Conservation (phyloP, 2,329 filamentous ascomycete genomes). For the Paecilomyces variotii region DNA sequence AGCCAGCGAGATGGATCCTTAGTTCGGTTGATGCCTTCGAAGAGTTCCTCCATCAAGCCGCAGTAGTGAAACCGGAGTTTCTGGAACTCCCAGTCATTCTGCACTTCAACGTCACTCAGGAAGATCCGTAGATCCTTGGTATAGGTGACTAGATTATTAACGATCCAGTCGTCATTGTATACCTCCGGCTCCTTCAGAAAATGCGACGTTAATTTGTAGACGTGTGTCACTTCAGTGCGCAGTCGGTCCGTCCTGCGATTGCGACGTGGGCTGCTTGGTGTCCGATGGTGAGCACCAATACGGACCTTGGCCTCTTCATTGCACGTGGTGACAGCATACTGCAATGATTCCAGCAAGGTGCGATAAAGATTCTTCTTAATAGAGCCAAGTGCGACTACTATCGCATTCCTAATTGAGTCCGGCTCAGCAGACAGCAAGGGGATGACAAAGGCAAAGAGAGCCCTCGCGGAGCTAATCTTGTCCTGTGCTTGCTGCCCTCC, state of each 20-base stretch:
- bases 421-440: conserved; percentile 76
- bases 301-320: conserved; percentile 81
- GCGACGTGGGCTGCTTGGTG: conserved; percentile 70
- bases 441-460: conserved; percentile 85
- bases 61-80: conserved; percentile 89
- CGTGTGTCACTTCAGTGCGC: conserved; percentile 88
- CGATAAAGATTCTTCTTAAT: conserved; percentile 93
- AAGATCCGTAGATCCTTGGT: conserved; percentile 90
- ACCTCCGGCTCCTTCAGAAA: conserved; percentile 74
- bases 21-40: conserved; percentile 80
- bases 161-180: conserved; percentile 79
- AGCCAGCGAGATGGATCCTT: conserved; percentile 87
- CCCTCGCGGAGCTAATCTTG: conserved; percentile 79
- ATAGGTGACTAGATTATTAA: conserved; percentile 81
- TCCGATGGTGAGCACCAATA: conserved; percentile 68
- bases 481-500: conserved; percentile 56
- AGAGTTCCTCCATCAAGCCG: conserved; percentile 84
- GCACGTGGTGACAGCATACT: conserved; percentile 76
- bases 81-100: conserved; percentile 91
- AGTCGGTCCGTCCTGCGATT: conserved; percentile 79
- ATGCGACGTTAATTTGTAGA: conserved; percentile 88
- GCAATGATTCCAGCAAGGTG: conserved; percentile 79
- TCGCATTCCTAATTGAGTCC: conserved; percentile 74
- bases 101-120: conserved; percentile 87
- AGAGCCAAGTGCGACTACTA: conserved; percentile 83